These are phyloP conservation scores for Scedosporium dehoogii DNA, from an alignment of 2,329 filamentous ascomycete genomes.

Conservation along the genomic window DNA sequence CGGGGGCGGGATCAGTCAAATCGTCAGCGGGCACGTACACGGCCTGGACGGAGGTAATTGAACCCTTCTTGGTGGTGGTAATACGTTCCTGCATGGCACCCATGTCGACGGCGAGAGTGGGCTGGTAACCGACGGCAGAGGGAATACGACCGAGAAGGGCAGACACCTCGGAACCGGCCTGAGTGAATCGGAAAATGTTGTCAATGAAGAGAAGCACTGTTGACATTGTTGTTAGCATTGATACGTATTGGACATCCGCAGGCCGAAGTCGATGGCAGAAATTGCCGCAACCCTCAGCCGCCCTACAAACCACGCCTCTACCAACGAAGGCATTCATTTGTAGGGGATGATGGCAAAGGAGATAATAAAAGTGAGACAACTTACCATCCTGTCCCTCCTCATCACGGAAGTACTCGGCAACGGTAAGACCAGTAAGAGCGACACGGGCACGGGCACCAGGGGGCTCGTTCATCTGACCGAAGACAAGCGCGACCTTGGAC, in stretches of 20 bases:
- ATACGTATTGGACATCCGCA: not conserved
- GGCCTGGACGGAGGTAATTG: slow-evolving; percentile 99
- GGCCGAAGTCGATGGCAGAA: not conserved
- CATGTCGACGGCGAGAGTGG: slow-evolving; percentile 97
- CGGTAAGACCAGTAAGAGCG: slow-evolving; percentile 78
- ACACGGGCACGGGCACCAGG: slow-evolving; percentile 99
- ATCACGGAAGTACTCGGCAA: slow-evolving; percentile 76
- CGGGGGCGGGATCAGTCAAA: slow-evolving; percentile 99
- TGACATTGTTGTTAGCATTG: slow-evolving; percentile 4
- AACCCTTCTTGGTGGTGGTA: slow-evolving; percentile 98
- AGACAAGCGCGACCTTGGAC: slow-evolving; percentile 98
- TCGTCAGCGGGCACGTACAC: slow-evolving; percentile 99
- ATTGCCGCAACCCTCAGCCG: not conserved
- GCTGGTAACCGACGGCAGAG: slow-evolving; percentile 99
- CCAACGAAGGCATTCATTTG: not conserved
- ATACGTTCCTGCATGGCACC: slow-evolving; percentile 99
- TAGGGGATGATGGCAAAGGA: slow-evolving; percentile 15
- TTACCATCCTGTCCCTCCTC: slow-evolving; percentile 75
- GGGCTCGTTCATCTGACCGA: slow-evolving; percentile 99
- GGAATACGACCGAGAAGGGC: slow-evolving; percentile 98
- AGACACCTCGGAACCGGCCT: slow-evolving; percentile 99
- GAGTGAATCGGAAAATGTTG: slow-evolving; percentile 99
- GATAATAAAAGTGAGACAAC: slow-evolving; percentile 17
- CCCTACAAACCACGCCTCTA: not conserved
- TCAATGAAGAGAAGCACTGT: slow-evolving; percentile 97